Conservation (phyloP, 148 eudicot species). For the Rheum nobile region DNA sequence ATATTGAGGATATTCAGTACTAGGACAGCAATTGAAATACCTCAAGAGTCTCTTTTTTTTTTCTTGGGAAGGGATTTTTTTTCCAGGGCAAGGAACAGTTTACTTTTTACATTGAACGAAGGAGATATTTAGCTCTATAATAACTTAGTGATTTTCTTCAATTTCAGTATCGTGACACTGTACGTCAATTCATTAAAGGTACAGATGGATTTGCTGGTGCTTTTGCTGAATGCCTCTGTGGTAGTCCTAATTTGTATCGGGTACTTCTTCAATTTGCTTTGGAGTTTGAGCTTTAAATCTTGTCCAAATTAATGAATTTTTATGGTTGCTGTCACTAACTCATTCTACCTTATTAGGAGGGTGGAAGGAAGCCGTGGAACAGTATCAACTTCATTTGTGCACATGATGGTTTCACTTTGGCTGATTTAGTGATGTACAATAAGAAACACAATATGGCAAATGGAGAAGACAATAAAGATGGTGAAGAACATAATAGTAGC, state of each 20-base stretch:
- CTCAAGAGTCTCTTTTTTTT: not conserved
- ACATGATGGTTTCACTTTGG: constrained; percentile 96
- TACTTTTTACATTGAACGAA: not conserved
- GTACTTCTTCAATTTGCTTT: constrained; percentile 20
- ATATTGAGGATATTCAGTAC: not conserved
- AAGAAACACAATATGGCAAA: constrained; percentile 84
- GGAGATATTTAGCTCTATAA: not conserved
- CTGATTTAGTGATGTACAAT: constrained; percentile 84
- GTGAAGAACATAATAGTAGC: constrained; percentile 95
- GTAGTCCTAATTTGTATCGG: constrained; percentile 90
- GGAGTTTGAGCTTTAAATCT: not conserved
- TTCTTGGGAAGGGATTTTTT: not conserved
- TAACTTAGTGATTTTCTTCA: not conserved
- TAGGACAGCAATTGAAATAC: not conserved
- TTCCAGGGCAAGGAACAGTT: not conserved
- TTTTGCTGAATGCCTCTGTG: constrained; percentile 97
- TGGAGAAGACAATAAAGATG: constrained; percentile 95
- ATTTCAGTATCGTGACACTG: constrained; percentile 83
- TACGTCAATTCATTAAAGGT: constrained; percentile 90
- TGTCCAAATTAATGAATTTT: not conserved
- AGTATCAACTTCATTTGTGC: constrained; percentile 87
- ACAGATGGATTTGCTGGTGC: constrained; percentile 97
- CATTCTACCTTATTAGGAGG: constrained; percentile 33
- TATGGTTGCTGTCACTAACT: not conserved
- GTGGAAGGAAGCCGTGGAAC: constrained; percentile 99